Percentiles rank a stretch among this genome's conserved stretches.
Conservation (phyloP, 2,329 filamentous ascomycete genomes). For the Alternaria metachromatica region DNA sequence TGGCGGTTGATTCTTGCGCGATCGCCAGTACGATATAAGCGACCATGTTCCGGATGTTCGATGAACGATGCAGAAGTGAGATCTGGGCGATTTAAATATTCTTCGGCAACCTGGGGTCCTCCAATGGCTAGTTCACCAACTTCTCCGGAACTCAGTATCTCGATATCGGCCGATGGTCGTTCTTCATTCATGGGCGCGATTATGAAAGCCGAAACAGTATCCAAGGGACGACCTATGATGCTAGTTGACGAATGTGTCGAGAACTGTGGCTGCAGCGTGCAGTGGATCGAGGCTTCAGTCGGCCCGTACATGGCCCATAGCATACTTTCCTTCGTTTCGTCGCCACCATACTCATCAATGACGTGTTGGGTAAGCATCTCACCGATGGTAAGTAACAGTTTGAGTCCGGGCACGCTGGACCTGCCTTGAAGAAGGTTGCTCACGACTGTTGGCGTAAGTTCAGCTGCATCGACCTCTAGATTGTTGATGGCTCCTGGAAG, state of each 20-base stretch:
- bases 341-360: slow-evolving; percentile 78
- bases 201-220: slow-evolving; percentile 81
- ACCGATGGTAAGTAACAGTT: slow-evolving; percentile 82
- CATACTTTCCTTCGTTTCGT: slow-evolving; percentile 62
- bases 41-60: slow-evolving; percentile 66
- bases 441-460: slow-evolving; percentile 87
- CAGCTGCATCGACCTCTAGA: slow-evolving; percentile 79
- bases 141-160: slow-evolving; percentile 69
- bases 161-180: slow-evolving; percentile 43
- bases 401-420: slow-evolving; percentile 69
- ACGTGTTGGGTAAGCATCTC: slow-evolving; percentile 87
- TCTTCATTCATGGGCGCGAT: slow-evolving; percentile 55
- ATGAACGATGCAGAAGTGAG: slow-evolving; percentile 78
- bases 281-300: slow-evolving; percentile 91
- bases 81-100: slow-evolving; percentile 81
- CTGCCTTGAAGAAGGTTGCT: slow-evolving; percentile 76
- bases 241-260: slow-evolving; percentile 62
- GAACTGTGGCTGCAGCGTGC: slow-evolving; percentile 74
- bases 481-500: slow-evolving; percentile 70
- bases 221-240: slow-evolving; percentile 78
- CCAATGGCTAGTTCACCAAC: slow-evolving; percentile 82
- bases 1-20: slow-evolving; percentile 72
- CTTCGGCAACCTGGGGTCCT: slow-evolving; percentile 77
- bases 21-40: slow-evolving; percentile 84
- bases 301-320: slow-evolving; percentile 95